Conservation (phyloP, 2,329 filamentous ascomycete species). For the Blastomyces silverae region DNA sequence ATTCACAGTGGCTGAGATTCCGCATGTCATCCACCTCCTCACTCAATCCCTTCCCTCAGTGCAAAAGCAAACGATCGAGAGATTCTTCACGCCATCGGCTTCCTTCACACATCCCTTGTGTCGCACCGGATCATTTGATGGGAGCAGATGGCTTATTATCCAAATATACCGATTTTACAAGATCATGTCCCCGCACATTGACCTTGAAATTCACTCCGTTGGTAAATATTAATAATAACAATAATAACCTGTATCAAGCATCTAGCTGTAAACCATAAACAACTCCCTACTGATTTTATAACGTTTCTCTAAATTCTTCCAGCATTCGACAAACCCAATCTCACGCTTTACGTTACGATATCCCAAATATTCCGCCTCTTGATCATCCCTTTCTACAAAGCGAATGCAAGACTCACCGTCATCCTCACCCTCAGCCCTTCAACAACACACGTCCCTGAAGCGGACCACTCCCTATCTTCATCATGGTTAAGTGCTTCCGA, state of each 20-base stretch:
- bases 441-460: constrained; percentile 46
- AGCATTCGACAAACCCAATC: constrained; percentile 62
- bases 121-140: constrained; percentile 53
- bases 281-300: not conserved
- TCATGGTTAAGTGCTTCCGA: not conserved
- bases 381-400: constrained; percentile 67
- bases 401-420: constrained; percentile 60
- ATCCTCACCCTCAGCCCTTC: constrained; percentile 56
- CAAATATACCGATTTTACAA: constrained; percentile 79
- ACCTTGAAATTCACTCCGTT: constrained; percentile 57
- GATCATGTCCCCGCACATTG: constrained; percentile 67
- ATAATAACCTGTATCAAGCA: too few species aligned
- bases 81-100: constrained; percentile 66
- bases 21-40: constrained; percentile 59
- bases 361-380: constrained; percentile 71
- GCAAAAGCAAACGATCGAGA: constrained; percentile 59
- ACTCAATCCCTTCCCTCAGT: constrained; percentile 59
- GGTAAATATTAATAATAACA: constrained; percentile 35
- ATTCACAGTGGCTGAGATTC: constrained; percentile 52
- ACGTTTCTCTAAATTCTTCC: constrained; percentile 15
- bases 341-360: constrained; percentile 66
- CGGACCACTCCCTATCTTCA: constrained; percentile 10
- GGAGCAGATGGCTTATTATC: constrained; percentile 61
- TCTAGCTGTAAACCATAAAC: too few species aligned
- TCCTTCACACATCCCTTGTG: constrained; percentile 75